Evolutionary conservation across 108 stramenopile genomes (phyloP).

Genomic region (Skeletonema grethae): DNA sequence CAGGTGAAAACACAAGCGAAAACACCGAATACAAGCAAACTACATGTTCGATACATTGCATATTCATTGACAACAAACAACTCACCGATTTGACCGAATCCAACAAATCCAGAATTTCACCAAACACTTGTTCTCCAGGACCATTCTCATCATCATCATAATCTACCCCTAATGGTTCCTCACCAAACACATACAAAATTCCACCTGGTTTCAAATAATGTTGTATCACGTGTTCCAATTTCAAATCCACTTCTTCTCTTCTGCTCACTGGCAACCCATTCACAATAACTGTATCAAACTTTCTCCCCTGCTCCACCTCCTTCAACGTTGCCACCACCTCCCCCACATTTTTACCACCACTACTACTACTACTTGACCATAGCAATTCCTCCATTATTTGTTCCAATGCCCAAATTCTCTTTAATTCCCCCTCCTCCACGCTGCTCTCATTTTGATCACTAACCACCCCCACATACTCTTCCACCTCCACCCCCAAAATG

Average conservation of each 20-base stretch:
- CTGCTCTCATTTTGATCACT: not conserved
- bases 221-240: not conserved
- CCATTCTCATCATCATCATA: not conserved
- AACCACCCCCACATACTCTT: not conserved
- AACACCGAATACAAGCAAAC: too few relatives aligned
- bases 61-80: too few relatives aligned
- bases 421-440: not conserved
- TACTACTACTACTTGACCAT: too few relatives aligned
- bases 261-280: not conserved
- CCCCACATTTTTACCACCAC: not conserved
- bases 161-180: not conserved
- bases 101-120: not conserved
- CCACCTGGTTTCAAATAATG: slow-evolving; percentile 2
- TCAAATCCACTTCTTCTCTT: not conserved
- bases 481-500: not conserved
- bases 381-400: not conserved
- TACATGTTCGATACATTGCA: too few relatives aligned
- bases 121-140: not conserved
- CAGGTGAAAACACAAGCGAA: too few relatives aligned
- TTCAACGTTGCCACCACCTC: not conserved
- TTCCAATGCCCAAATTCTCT: not conserved
- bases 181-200: not conserved
- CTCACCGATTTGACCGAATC: slow-evolving; percentile 5
- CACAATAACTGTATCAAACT: not conserved
- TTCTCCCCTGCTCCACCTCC: not conserved